phyloP scores from a whole-genome alignment of 1,284 basidiomycete genomes.

The Agaricales sp. region DNA sequence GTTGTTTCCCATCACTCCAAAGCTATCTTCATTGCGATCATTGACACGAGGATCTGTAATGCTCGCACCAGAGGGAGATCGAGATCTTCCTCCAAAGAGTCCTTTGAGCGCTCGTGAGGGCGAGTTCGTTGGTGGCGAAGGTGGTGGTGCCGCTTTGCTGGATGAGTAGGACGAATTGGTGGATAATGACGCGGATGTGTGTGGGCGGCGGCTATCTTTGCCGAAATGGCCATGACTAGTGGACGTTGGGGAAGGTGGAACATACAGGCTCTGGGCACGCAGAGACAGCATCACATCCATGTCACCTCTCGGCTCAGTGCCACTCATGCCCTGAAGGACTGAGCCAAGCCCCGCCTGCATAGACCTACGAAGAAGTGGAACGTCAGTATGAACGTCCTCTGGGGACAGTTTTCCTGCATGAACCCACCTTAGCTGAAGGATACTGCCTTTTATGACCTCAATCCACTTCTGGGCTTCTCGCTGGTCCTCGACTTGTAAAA shows the following conservation, averaged over 20 bases:
- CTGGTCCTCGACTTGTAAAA: conserved; percentile 51
- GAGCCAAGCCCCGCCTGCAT: conserved; percentile 54
- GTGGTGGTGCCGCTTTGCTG: conserved; percentile 12
- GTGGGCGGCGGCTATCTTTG: conserved; percentile 6
- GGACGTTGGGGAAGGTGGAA: conserved; percentile 16
- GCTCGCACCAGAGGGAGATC: conserved; percentile 46
- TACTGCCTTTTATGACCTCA: conserved; percentile 54
- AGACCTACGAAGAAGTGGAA: conserved; percentile 29
- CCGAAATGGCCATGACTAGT: conserved; percentile 11
- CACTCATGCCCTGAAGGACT: conserved; percentile 28
- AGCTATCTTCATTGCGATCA: conserved; percentile 32
- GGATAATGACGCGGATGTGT: conserved; percentile 27
- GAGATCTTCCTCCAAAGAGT: conserved; percentile 45
- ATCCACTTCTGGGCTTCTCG: conserved; percentile 66
- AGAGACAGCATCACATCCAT: conserved; percentile 77
- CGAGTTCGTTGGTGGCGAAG: conserved; percentile 17
- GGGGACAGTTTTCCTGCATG: conserved; percentile 5
- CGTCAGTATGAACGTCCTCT: conserved; percentile 6
- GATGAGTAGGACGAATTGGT: conserved; percentile 33
- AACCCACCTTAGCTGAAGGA: conserved; percentile 57
- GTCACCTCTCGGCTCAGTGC: conserved; percentile 58
- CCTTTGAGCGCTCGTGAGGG: conserved; percentile 45
- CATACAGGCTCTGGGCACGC: conserved; percentile 48
- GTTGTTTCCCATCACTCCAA: conserved; percentile 41
- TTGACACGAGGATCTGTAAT: conserved; percentile 30